A percentile compares a stretch with the other conserved stretches of the same genome.
Conservation (phyloP, 192 early-diverging fungal species). For the Rhizoclosmatium sp. region DNA sequence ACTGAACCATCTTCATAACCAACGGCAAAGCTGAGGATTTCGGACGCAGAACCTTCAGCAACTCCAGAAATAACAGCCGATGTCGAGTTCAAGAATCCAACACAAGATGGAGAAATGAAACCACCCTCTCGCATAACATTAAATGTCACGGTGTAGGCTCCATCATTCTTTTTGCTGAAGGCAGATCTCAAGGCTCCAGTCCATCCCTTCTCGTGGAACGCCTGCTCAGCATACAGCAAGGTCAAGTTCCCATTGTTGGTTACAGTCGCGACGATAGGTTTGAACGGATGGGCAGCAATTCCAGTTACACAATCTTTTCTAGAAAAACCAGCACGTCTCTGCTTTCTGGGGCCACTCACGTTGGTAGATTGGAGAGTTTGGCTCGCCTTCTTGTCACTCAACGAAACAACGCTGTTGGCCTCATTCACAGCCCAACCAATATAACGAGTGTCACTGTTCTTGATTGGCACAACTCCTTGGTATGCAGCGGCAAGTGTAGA, state of each 20-base stretch:
- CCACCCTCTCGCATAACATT: slow-evolving; percentile 32
- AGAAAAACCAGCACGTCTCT: slow-evolving; percentile 31
- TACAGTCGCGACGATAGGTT: slow-evolving; percentile 36
- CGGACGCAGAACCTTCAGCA: slow-evolving; percentile 8
- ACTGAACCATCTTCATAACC: slow-evolving; percentile 41
- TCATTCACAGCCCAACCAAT: slow-evolving; percentile 46
- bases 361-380: slow-evolving; percentile 5
- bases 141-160: slow-evolving; percentile 24
- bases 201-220: slow-evolving; percentile 38
- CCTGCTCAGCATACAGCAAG: slow-evolving; percentile 37
- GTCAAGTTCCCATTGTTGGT: slow-evolving; percentile 43
- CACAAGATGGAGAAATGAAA: slow-evolving; percentile 25
- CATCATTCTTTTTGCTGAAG: slow-evolving; percentile 29
- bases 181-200: slow-evolving; percentile 14
- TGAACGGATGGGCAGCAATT: slow-evolving; percentile 32
- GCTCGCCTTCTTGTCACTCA: slow-evolving; percentile 25
- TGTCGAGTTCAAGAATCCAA: slow-evolving; percentile 35
- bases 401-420: slow-evolving; percentile 17
- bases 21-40: slow-evolving; percentile 39
- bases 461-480: slow-evolving; percentile 26
- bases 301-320: slow-evolving; percentile 38
- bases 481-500: slow-evolving; percentile 26
- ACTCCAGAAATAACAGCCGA: slow-evolving; percentile 11
- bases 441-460: background rate
- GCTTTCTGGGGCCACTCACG: background rate